Percentiles rank a stretch among this genome's conserved stretches.
Conservation (phyloP, 139 green algal genomes). For the Marvania coccoides region DNA sequence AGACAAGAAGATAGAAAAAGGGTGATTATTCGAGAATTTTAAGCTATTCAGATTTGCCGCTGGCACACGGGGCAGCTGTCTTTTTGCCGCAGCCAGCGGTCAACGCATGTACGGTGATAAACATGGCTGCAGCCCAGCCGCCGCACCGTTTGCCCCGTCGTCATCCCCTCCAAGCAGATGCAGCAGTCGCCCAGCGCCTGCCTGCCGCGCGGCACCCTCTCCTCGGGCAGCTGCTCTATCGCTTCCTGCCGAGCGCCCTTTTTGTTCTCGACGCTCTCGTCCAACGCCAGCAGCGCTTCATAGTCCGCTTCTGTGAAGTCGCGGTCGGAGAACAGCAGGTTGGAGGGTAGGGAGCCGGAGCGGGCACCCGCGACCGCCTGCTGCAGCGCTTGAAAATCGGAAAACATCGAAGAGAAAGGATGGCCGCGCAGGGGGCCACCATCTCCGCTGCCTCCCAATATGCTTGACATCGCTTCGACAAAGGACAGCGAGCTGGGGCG, state of each 20-base stretch:
- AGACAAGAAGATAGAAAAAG: too few species aligned
- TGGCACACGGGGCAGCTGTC: conserved; percentile 23
- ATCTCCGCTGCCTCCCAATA: neutral
- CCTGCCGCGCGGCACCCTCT: neutral
- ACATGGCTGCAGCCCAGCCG: conserved; percentile 17
- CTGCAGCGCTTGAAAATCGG: conserved; percentile 3
- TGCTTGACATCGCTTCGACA: neutral
- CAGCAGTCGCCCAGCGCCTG: conserved; percentile 1
- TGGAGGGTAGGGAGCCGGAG: conserved; percentile 23
- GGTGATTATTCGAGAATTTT: too few species aligned
- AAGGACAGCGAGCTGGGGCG: neutral
- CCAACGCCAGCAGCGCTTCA: conserved; percentile 51
- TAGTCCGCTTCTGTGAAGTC: conserved; percentile 51
- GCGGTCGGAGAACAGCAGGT: conserved; percentile 48
- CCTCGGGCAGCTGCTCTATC: conserved; percentile 32
- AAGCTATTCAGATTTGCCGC: too few species aligned
- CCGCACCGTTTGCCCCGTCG: conserved; percentile 3
- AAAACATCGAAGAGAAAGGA: neutral
- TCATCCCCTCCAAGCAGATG: conserved; percentile 27
- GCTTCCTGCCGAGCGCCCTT: conserved; percentile 31
- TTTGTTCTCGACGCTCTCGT: conserved; percentile 53
- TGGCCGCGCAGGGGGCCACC: neutral
- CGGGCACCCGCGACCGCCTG: conserved; percentile 35
- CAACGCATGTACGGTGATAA: conserved; percentile 23
- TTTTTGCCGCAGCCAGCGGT: conserved; percentile 19